Evolutionary conservation across 768 basidiomycete species (phyloP).

Genomic region (Suillus tomentosus): DNA sequence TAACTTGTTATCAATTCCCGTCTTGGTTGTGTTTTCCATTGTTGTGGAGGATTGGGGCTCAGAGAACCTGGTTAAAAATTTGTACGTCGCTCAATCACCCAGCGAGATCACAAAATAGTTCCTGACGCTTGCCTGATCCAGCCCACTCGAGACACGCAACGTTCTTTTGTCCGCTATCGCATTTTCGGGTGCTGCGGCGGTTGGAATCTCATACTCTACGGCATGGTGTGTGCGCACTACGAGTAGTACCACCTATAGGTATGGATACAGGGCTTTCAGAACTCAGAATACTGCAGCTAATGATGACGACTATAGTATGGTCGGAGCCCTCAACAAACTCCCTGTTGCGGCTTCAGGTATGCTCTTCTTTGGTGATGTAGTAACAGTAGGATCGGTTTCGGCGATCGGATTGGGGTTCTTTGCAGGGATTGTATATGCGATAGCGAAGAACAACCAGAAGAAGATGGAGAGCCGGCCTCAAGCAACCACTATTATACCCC

Average conservation of each 20-base stretch:
- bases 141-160: slow-evolving; percentile 79
- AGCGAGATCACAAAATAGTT: slow-evolving; percentile 1
- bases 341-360: slow-evolving; percentile 99
- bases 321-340: slow-evolving; percentile 95
- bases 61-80: slow-evolving; percentile 77
- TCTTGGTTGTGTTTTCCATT: slow-evolving; percentile 80
- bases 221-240: slow-evolving; percentile 98
- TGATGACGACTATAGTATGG: slow-evolving; percentile 63
- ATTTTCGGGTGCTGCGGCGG: slow-evolving; percentile 97
- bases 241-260: slow-evolving; percentile 98
- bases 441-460: slow-evolving; percentile 94
- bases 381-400: slow-evolving; percentile 85
- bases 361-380: slow-evolving; percentile 92
- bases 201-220: slow-evolving; percentile 96
- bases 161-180: slow-evolving; percentile 85
- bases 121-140: slow-evolving; percentile 33
- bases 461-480: slow-evolving; percentile 63
- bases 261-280: slow-evolving; percentile 19
- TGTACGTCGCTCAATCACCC: slow-evolving; percentile 57
- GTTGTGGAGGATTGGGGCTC: slow-evolving; percentile 87
- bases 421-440: slow-evolving; percentile 88
- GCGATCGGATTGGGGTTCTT: slow-evolving; percentile 89
- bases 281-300: slow-evolving; percentile 10
- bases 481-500: slow-evolving; percentile 59
- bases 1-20: slow-evolving; percentile 92